A percentile compares a stretch with the other conserved stretches of the same genome.
phyloP scores from a whole-genome alignment of 2,329 filamentous ascomycete genomes.

The Cercospora sesami region DNA sequence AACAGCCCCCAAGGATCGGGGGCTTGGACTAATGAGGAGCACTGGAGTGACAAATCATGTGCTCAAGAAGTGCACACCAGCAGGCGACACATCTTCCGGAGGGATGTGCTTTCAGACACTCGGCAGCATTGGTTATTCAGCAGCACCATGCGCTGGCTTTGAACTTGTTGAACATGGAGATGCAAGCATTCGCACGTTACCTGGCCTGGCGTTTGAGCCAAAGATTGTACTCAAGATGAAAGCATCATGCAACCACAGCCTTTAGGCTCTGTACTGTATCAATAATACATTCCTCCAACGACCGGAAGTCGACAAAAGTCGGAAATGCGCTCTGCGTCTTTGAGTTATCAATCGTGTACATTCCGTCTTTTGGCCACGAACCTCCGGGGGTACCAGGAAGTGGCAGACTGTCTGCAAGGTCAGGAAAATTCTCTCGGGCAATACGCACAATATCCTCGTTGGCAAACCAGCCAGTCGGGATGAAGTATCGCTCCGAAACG shows the following conservation, averaged over 20 bases:
- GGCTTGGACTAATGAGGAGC: background rate
- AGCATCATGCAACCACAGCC: slow-evolving; percentile 3
- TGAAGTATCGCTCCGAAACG: slow-evolving; percentile 6
- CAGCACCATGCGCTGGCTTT: background rate
- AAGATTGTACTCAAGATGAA: background rate
- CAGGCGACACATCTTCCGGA: background rate
- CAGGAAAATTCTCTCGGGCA: slow-evolving; percentile 1
- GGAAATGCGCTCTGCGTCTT: background rate
- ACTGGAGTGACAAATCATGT: background rate
- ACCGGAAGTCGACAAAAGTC: background rate
- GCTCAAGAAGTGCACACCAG: background rate
- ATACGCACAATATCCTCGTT: slow-evolving; percentile 3
- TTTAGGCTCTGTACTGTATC: slow-evolving; percentile 1
- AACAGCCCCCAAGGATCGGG: background rate
- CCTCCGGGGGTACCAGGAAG: background rate
- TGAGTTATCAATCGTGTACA: background rate
- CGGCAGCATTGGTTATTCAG: background rate
- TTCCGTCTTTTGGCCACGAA: slow-evolving; percentile 2
- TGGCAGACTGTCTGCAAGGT: slow-evolving; percentile 4
- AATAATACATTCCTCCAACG: background rate
- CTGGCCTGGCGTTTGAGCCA: background rate
- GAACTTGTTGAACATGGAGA: background rate
- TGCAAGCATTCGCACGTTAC: background rate
- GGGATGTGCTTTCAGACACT: background rate
- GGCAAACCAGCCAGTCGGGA: slow-evolving; percentile 10